Evolutionary conservation across 176 grass and related monocot genomes (phyloP).

Genomic region (Oryza rufipogon): DNA sequence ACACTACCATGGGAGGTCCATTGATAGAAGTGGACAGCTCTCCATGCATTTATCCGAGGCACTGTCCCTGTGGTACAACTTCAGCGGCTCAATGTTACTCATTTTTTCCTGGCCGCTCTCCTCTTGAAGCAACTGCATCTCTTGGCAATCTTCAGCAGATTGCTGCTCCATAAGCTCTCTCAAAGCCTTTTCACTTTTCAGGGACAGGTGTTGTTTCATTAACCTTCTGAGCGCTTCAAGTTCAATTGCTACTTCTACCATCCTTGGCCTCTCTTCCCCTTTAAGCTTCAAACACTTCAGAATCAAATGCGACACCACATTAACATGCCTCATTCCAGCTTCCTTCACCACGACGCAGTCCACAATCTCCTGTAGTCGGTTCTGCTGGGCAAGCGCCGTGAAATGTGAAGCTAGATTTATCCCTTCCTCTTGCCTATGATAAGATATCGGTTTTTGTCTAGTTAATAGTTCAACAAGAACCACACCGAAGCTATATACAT

Average conservation of each 20-base stretch:
- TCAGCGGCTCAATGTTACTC: too few relatives aligned
- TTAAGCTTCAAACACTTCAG: conserved; percentile 18
- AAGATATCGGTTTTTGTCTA: neutral
- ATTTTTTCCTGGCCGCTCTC: neutral
- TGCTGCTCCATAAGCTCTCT: neutral
- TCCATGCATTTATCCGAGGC: too few relatives aligned
- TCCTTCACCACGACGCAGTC: neutral
- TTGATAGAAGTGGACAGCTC: too few relatives aligned
- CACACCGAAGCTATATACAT: neutral
- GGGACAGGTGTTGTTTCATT: neutral
- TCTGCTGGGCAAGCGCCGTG: neutral
- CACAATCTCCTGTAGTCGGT: conserved; percentile 7
- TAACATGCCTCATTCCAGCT: conserved; percentile 2
- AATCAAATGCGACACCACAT: conserved; percentile 22
- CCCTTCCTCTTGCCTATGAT: neutral
- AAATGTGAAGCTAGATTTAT: conserved; percentile 18
- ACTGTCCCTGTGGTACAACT: too few relatives aligned
- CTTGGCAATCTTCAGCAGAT: neutral
- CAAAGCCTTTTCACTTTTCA: neutral
- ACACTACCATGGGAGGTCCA: too few relatives aligned
- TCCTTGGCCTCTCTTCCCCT: conserved; percentile 16
- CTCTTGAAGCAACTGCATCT: neutral
- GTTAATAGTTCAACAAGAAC: neutral
- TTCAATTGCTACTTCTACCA: conserved; percentile 34
- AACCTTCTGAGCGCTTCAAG: conserved; percentile 12